These are phyloP conservation scores for Phytopythium delawarense DNA, from an alignment of 352 stramenopile species.

Conservation along the genomic window DNA sequence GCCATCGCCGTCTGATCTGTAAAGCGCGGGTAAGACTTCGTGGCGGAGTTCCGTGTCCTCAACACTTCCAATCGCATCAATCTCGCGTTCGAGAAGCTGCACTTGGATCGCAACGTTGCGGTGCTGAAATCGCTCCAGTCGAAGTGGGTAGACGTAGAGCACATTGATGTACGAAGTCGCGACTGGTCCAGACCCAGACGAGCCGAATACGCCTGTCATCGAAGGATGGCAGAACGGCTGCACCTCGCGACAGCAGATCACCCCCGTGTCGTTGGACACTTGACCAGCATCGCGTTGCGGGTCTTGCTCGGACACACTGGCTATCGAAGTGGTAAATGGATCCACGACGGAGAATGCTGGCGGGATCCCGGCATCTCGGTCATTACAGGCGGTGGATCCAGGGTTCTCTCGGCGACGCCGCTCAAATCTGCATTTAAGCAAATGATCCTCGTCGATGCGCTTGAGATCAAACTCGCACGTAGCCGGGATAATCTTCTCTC, in stretches of 20 bases:
- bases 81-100: conserved; percentile 50
- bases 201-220: conserved; percentile 27
- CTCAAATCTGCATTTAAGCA: conserved; percentile 40
- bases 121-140: conserved; percentile 59
- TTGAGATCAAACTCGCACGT: conserved; percentile 61
- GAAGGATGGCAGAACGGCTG: conserved; percentile 57
- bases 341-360: conserved; percentile 16
- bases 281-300: neutral
- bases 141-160: conserved; percentile 64
- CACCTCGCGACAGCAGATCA: conserved; percentile 42
- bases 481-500: conserved; percentile 46
- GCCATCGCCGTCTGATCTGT: conserved; percentile 26
- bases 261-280: neutral
- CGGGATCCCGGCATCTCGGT: neutral
- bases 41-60: conserved; percentile 24
- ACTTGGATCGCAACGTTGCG: conserved; percentile 67
- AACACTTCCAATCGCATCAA: conserved; percentile 37
- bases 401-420: neutral
- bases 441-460: conserved; percentile 33
- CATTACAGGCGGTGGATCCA: neutral
- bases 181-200: conserved; percentile 44
- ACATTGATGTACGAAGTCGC: conserved; percentile 52
- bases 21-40: conserved; percentile 34
- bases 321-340: conserved; percentile 19
- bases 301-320: neutral